A percentile compares a stretch with the other conserved stretches of the same genome.
These are phyloP conservation scores for Avena sativa DNA, from an alignment of 176 grass and related monocot species.

Conservation along the genomic window DNA sequence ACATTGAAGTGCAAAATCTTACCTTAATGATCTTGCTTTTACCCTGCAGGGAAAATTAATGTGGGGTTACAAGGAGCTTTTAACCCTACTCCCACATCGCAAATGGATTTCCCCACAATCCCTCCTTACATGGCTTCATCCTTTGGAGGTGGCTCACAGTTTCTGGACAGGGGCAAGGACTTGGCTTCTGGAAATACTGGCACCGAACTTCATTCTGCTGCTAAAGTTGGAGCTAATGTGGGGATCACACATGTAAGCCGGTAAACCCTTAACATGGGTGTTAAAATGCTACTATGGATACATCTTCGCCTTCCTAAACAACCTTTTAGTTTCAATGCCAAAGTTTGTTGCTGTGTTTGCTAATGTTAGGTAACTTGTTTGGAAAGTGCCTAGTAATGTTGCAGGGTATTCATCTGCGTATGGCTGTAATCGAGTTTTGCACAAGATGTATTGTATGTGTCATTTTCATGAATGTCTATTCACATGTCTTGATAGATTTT, in stretches of 20 bases:
- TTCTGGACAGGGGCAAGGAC: slow-evolving; percentile 84
- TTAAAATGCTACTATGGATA: slow-evolving; percentile 34
- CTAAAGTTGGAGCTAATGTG: slow-evolving; percentile 56
- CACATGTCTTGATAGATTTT: slow-evolving; percentile 33
- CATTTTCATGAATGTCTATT: slow-evolving; percentile 21
- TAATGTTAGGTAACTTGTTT: slow-evolving; percentile 6
- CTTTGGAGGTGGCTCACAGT: slow-evolving; percentile 80
- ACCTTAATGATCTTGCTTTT: slow-evolving; percentile 46
- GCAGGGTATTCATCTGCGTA: background rate
- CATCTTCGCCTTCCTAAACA: background rate
- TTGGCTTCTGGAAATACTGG: slow-evolving; percentile 53
- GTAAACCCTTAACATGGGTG: slow-evolving; percentile 21
- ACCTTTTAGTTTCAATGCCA: slow-evolving; percentile 21
- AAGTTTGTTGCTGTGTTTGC: background rate
- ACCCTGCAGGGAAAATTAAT: slow-evolving; percentile 70
- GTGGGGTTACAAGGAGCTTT: slow-evolving; percentile 61
- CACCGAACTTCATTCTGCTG: slow-evolving; percentile 63
- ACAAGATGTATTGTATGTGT: background rate
- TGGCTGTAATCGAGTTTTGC: slow-evolving; percentile 4
- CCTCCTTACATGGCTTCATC: slow-evolving; percentile 59
- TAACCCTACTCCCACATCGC: slow-evolving; percentile 52
- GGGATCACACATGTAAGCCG: slow-evolving; percentile 49
- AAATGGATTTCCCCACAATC: slow-evolving; percentile 54
- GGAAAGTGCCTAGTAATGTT: slow-evolving; percentile 12
- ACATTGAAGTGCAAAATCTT: slow-evolving; percentile 34